Conservation (phyloP, 108 stramenopile genomes). For the Craspedostauros australis region DNA sequence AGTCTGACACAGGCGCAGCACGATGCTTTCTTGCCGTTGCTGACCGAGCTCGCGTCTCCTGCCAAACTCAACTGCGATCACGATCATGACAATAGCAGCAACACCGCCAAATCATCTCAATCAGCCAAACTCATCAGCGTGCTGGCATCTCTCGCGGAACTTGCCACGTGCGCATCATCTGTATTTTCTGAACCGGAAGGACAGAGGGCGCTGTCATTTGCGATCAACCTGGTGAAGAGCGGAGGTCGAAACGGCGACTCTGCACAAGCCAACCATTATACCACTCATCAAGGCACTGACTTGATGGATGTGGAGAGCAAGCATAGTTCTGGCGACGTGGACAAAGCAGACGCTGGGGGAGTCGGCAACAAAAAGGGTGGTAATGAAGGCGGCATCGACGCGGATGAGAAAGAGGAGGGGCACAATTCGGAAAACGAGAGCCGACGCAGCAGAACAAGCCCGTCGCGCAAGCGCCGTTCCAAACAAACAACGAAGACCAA, state of each 20-base stretch:
- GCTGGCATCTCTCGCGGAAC: slow-evolving; percentile 58
- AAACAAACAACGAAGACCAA: slow-evolving; percentile 1
- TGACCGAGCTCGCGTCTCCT: slow-evolving; percentile 44
- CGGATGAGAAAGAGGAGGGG: slow-evolving; percentile 19
- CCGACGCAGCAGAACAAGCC: slow-evolving; percentile 1
- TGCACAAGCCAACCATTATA: too few species aligned
- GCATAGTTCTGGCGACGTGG: too few species aligned
- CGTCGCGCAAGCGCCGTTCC: neutral
- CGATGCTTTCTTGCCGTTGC: slow-evolving; percentile 33
- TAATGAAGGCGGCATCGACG: slow-evolving; percentile 26
- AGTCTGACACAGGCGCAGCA: slow-evolving; percentile 11
- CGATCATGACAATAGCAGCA: too few species aligned
- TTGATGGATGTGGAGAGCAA: too few species aligned
- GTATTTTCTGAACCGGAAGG: slow-evolving; percentile 50
- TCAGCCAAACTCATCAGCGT: slow-evolving; percentile 45
- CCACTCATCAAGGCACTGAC: too few species aligned
- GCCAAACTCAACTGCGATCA: too few species aligned
- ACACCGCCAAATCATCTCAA: too few species aligned
- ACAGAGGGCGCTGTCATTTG: slow-evolving; percentile 50
- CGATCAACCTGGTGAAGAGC: slow-evolving; percentile 39
- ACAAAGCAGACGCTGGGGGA: slow-evolving; percentile 12
- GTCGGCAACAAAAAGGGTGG: slow-evolving; percentile 28
- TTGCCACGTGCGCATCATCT: slow-evolving; percentile 60
- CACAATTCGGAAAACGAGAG: slow-evolving; percentile 2
- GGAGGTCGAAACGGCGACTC: too few species aligned